Base-by-base conservation (phyloP, 2,329 filamentous ascomycete genomes). In the Fusarium concolor region DNA sequence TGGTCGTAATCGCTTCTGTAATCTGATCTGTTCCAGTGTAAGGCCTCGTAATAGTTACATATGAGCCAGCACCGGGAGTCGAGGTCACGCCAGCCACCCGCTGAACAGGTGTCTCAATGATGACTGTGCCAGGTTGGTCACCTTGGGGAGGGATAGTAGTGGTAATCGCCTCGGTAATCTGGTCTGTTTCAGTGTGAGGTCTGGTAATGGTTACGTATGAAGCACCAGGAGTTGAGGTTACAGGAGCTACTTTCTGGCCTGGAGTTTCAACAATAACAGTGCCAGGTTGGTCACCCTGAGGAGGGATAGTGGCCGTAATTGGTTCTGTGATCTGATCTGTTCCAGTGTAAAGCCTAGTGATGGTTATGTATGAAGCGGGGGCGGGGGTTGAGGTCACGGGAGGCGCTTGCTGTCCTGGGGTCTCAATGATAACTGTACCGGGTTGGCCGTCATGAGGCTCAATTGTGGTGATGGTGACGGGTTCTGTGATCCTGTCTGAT, bases 371-470 rank as follows among this genome's bases (percentile, higher is more conserved):
- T 18, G 52, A 55, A 26, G 53, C 35, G 10, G 29, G 45, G 22
- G 28, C 18, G 26, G 64, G 51, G 17, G 53, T 44, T n/a, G 64
- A 47, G 4, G 53, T 65, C n/a, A 59, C 41, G 12, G 64, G 64
- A 22, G 57, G 64, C 45, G 43, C 46, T 60, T 65, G 46, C 31
- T 59, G 47, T 31, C 60, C 61, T 29, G 62, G 64, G 6, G 64
- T 67, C 52, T 67, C 64, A 14, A 67, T 59, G 15, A 67, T 65
- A n/a, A 67, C 52, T 49, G 64, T 67, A 45, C 64, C 64, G 10
- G 64, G 64, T 11, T 64, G 45, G 10, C 49, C 63, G 6, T 53
- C 29, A 1, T n/a, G 17, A 5, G 64, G 64, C n/a, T 63, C 50
- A 18, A 68, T 65, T 6, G 64, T 67, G 2, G 64, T 67, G 8